Evolutionary conservation across 345 rosid species (phyloP), one percentile per base, ranked within the genome.

Genomic region (Salix exigua): DNA sequence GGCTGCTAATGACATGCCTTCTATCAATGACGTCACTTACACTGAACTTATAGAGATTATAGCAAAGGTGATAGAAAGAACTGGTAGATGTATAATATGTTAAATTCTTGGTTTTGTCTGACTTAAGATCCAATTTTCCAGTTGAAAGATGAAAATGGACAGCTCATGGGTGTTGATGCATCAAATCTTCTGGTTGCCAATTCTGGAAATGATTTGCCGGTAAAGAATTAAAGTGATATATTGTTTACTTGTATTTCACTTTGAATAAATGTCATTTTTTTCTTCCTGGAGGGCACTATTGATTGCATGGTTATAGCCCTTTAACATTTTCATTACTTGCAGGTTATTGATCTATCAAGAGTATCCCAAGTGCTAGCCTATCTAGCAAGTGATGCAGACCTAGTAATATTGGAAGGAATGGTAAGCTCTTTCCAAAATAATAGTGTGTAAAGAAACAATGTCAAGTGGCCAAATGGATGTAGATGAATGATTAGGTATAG

Each of bases 1-100:
- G 89, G 99, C 98, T 75, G 97, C 99, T 74, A 96, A 96, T 87
- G 97, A 92, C 78, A 84, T 96, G 79, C 99, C 99, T 67, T 96
- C 99, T 48, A 94, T 96, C 79, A 96, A 96, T 37, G 99, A 96
- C 75, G 88, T 96, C 67, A 96, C 99, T 23, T 94, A 94, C 79
- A 82, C 81, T 66, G 99, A 96, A 83, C 88, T 96, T 75, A 84
- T 92, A 67, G 93, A 89, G 88, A 91, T 94, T 70, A 70, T 96
- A 72, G 79, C 97, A 40, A 89, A 96, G 98, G 98, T 96, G 85
- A 73, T 38, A 30, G 42, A 73, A 55, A 13, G 74, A 76, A 12
- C 14, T 64, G 31, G 33, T 40, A 35, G 26, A 66, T 13, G 46
- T 23, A 13, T 55, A 26, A 40, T 66, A 68, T 68, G 28, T 73